Evolutionary conservation across 208 protist species (phyloP).

Genomic region (Acanthamoeba sp.): DNA sequence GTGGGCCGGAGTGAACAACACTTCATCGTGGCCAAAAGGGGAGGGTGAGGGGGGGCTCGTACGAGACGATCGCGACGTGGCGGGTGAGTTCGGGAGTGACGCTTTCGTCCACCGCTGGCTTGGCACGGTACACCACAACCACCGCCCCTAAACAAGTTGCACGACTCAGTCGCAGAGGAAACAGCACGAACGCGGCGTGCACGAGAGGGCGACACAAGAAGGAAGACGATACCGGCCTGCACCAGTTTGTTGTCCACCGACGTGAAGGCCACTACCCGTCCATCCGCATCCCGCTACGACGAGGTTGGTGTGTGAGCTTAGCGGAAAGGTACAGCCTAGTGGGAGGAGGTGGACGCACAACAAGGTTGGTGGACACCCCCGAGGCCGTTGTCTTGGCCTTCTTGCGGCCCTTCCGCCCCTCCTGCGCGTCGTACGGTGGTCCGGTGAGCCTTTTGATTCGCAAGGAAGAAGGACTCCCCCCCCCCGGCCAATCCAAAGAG

Average conservation of each 20-base stretch:
- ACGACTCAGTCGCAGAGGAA: not conserved
- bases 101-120: not conserved
- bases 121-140: conserved; percentile 21
- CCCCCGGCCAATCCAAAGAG: not conserved
- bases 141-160: not conserved
- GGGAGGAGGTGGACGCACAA: not conserved
- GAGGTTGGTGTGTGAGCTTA: too few relatives aligned
- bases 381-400: conserved; percentile 4
- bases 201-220: not conserved
- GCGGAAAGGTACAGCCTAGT: not conserved
- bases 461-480: too few relatives aligned
- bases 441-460: too few relatives aligned
- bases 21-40: too few relatives aligned
- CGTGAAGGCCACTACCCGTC: conserved; percentile 17
- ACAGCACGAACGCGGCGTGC: not conserved
- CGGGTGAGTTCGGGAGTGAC: not conserved
- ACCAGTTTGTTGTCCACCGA: conserved; percentile 50
- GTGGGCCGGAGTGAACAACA: not conserved
- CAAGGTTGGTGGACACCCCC: conserved; percentile 1
- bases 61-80: conserved; percentile 24
- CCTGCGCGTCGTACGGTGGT: not conserved
- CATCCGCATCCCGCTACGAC: not conserved
- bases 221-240: not conserved
- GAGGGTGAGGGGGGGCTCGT: not conserved
- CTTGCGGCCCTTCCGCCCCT: not conserved